Evolutionary conservation across 495 filamentous ascomycete genomes (phyloP).

Genomic region (Penicillium salamii): DNA sequence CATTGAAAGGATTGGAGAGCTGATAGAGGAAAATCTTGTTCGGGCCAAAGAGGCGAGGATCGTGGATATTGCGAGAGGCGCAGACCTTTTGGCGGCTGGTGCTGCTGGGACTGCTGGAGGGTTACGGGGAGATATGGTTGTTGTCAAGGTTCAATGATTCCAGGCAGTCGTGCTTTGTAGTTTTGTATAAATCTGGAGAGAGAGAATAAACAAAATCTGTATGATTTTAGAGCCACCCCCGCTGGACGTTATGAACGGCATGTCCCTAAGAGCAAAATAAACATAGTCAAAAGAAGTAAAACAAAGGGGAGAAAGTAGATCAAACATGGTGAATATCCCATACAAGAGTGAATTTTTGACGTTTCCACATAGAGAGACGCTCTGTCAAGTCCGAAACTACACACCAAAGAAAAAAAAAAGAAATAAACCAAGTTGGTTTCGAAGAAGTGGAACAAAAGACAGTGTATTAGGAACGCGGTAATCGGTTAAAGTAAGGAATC

Average conservation of each 20-base stretch:
- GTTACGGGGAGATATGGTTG: constrained; percentile 32
- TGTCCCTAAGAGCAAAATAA: constrained; percentile 1
- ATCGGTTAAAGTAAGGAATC: constrained; percentile 78
- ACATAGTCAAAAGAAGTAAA: constrained; percentile 12
- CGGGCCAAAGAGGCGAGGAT: constrained; percentile 30
- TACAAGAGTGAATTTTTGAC: constrained; percentile 32
- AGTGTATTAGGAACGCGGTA: constrained; percentile 27
- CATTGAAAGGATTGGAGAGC: constrained; percentile 26
- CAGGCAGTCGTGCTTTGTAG: not conserved
- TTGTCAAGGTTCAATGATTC: constrained; percentile 16
- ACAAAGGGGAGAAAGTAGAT: constrained; percentile 12
- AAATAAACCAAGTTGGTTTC: constrained; percentile 16
- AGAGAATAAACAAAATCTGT: not conserved
- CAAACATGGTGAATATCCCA: constrained; percentile 16
- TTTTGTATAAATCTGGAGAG: too few relatives aligned
- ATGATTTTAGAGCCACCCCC: constrained; percentile 1
- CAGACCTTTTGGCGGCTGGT: constrained; percentile 26
- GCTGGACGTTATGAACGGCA: not conserved
- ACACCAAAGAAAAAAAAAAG: constrained; percentile 36
- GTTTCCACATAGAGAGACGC: constrained; percentile 25
- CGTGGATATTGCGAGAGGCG: constrained; percentile 31
- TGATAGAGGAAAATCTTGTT: constrained; percentile 34
- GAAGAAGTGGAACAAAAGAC: constrained; percentile 13
- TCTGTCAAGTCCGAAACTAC: constrained; percentile 31
- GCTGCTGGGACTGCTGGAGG: constrained; percentile 26